Base-by-base conservation (phyloP, 306 rosid species). In the Hippophae gyantsensis region DNA sequence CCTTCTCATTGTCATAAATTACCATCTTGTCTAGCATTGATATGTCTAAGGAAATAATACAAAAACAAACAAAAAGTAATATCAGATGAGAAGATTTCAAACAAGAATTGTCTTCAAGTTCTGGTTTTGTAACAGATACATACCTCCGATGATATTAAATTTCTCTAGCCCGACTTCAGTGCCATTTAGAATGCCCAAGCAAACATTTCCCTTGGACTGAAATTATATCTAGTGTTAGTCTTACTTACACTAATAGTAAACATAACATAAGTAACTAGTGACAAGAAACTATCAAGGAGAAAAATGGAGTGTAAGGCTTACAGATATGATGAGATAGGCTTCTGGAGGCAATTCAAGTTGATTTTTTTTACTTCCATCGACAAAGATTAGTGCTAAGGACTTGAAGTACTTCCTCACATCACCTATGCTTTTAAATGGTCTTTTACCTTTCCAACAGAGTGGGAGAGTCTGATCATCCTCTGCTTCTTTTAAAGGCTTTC, bases 151-250 rank as follows among this genome's bases (percentile, higher is more conserved):
- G 58, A 90, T 74, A 70, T 87, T 85, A 42, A 72, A 48, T 68
- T 73, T 80, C 6, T n/a, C n/a, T n/a, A 85, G 72, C 47, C 92
- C 92, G 14, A 76, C 80, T 74, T 87, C 94, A 48, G 81, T 13
- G 43, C 97, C 96, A 54, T 90, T 69, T 40, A 90, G 84, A 76
- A 90, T 87, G 42, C 98, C 98, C 79, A 90, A 78, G 87, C 95
- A 90, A 72, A 83, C 92, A 72, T 85, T 87, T 76, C 97, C 94
- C 67, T 61, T 76, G 65, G 76, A 72, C 95, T 85, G 83, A 14
- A 26, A 76, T 32, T 32, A 32, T 32, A 32, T 32, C 4, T 32
- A 32, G 38, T 32, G 1, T 32, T 32, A 32, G 38, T 32, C 38
- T 32, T 32, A 9, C 44, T 42, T 9, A 7, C 54, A 58, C 52